phyloP scores from a whole-genome alignment of 352 stramenopile species.

The Pythium sukuiense region DNA sequence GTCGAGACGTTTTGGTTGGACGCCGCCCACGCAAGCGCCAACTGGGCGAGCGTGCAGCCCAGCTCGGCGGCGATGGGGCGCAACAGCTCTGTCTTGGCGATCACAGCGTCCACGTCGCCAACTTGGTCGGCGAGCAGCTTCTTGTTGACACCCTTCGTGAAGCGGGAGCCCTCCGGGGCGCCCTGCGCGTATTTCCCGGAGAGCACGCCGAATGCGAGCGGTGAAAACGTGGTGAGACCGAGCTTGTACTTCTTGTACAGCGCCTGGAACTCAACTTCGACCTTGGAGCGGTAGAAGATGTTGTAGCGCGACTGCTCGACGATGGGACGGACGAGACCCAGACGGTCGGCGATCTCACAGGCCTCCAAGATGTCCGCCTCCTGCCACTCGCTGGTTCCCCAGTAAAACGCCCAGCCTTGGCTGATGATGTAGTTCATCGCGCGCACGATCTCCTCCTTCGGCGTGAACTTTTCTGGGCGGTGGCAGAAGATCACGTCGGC shows the following conservation, averaged over 20 bases:
- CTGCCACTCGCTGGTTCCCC: constrained; percentile 56
- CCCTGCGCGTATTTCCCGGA: constrained; percentile 75
- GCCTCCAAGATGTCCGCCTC: constrained; percentile 50
- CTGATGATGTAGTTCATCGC: constrained; percentile 50
- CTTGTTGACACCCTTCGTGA: too few relatives aligned
- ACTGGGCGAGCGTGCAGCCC: too few relatives aligned
- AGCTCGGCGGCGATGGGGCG: too few relatives aligned
- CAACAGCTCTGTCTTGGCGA: too few relatives aligned
- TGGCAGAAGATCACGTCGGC: constrained; percentile 51
- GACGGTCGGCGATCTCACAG: constrained; percentile 34
- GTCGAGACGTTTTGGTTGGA: constrained; percentile 54
- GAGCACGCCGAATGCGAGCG: constrained; percentile 43
- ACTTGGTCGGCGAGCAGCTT: too few relatives aligned
- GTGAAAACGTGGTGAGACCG: constrained; percentile 51
- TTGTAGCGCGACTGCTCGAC: constrained; percentile 62
- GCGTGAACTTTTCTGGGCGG: constrained; percentile 31
- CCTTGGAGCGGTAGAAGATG: constrained; percentile 41
- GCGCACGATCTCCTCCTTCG: constrained; percentile 49
- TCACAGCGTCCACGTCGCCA: too few relatives aligned
- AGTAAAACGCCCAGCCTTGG: constrained; percentile 46
- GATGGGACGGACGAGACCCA: constrained; percentile 34
- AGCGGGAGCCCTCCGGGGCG: too few relatives aligned
- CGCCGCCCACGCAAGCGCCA: constrained; percentile 56
- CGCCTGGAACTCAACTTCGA: constrained; percentile 45
- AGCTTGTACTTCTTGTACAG: constrained; percentile 50